Evolutionary conservation across 129 eudicot genomes (phyloP).

Genomic region (Chrysanthemum seticuspe): DNA sequence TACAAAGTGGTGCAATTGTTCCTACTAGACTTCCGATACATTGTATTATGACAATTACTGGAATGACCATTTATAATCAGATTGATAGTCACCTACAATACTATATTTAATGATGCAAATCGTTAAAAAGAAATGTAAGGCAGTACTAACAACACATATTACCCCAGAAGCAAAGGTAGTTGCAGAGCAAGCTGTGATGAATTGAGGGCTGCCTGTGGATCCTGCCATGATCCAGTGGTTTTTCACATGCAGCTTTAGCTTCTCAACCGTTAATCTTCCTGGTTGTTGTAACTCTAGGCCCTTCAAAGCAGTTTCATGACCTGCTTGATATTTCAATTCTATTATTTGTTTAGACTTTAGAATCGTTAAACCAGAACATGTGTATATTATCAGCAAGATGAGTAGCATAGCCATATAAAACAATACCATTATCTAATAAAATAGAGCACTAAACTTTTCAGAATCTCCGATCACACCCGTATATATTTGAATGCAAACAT

Average conservation of each 20-base stretch:
- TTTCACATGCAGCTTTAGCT: conserved; percentile 6
- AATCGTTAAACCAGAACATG: conserved; percentile 20
- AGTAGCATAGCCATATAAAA: conserved; percentile 15
- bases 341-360: conserved; percentile 11
- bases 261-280: background rate
- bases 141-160: background rate
- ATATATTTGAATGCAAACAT: conserved; percentile 18
- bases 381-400: conserved; percentile 5
- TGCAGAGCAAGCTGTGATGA: conserved; percentile 22
- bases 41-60: conserved; percentile 9
- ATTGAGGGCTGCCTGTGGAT: conserved; percentile 28
- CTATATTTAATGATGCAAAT: no score
- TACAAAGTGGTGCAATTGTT: conserved; percentile 8
- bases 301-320: background rate
- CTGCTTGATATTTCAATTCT: conserved; percentile 1
- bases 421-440: no score
- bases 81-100: background rate
- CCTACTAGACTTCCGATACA: background rate
- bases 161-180: conserved; percentile 17
- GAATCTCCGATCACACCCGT: background rate
- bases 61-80: conserved; percentile 20
- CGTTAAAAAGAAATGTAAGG: no score
- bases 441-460: no score
- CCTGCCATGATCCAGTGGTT: conserved; percentile 24
- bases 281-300: background rate